A percentile compares a stretch with the other conserved stretches of the same genome.
Evolutionary conservation across 176 grass and related monocot genomes (phyloP).

Genomic region (Tuctoria greenei): DNA sequence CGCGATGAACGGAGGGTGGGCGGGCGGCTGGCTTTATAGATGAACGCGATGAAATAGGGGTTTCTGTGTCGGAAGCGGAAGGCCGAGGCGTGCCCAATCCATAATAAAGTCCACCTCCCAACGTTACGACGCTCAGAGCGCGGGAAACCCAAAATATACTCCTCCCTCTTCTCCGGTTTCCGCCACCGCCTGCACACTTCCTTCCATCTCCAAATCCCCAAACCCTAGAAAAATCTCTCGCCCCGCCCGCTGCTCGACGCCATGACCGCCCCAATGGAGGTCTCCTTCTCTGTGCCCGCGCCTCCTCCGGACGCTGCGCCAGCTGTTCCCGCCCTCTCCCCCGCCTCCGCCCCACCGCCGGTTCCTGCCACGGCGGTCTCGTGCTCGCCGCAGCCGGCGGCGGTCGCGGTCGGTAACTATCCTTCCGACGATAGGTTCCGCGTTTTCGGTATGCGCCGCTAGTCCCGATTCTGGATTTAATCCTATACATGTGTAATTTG

Average conservation of each 20-base stretch:
- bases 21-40: too few species aligned
- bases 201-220: neutral
- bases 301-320: neutral
- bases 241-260: neutral
- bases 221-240: slow-evolving; percentile 1
- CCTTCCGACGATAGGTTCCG: slow-evolving; percentile 65
- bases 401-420: slow-evolving; percentile 4
- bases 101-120: neutral
- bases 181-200: neutral
- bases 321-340: too few species aligned
- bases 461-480: neutral
- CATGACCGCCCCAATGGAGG: neutral
- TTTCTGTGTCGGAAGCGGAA: too few species aligned
- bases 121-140: neutral
- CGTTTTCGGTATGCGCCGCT: slow-evolving; percentile 56
- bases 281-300: neutral
- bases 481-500: neutral
- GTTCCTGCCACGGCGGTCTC: slow-evolving; percentile 22
- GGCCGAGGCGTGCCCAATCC: neutral
- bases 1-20: too few species aligned
- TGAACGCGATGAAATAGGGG: too few species aligned
- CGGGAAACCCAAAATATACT: neutral
- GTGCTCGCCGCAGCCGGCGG: slow-evolving; percentile 34
- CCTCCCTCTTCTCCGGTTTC: neutral
- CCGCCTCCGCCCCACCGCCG: neutral